These are phyloP conservation scores for Rhynchospora pubera DNA, from an alignment of 176 grass and related monocot species.

Conservation along the genomic window DNA sequence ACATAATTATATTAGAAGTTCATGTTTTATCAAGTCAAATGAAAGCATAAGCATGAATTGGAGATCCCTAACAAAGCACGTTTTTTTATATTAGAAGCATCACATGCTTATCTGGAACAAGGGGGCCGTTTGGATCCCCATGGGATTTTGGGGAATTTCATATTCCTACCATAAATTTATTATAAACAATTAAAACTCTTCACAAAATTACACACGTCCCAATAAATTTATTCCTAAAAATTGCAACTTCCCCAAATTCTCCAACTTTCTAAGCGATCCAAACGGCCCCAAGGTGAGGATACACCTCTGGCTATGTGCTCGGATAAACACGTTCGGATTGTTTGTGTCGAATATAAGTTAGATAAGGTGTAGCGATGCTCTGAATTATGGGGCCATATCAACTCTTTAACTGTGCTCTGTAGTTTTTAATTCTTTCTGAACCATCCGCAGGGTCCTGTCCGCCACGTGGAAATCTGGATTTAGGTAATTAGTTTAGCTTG, in stretches of 20 bases:
- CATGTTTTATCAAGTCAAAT: not conserved
- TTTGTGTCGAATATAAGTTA: not conserved
- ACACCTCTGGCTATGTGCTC: not conserved
- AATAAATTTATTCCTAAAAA: too few relatives aligned
- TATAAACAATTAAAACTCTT: too few relatives aligned
- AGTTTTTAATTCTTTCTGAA: not conserved
- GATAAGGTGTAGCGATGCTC: not conserved
- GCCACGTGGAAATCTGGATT: slow-evolving; percentile 6
- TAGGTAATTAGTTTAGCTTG: not conserved
- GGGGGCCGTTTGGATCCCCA: too few relatives aligned
- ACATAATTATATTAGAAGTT: too few relatives aligned
- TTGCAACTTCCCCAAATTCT: too few relatives aligned
- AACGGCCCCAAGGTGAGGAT: not conserved
- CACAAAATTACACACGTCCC: too few relatives aligned
- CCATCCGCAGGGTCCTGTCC: not conserved
- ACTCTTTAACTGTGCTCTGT: not conserved
- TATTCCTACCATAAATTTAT: too few relatives aligned
- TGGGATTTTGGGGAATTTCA: too few relatives aligned
- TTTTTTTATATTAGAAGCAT: not conserved
- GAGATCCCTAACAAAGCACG: not conserved
- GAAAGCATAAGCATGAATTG: not conserved
- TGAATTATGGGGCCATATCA: not conserved
- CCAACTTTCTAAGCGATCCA: too few relatives aligned
- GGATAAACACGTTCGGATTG: not conserved
- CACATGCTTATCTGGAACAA: slow-evolving; percentile 11